Evolutionary conservation across 257 asterid species (phyloP).

Genomic region (Gentiana straminea): DNA sequence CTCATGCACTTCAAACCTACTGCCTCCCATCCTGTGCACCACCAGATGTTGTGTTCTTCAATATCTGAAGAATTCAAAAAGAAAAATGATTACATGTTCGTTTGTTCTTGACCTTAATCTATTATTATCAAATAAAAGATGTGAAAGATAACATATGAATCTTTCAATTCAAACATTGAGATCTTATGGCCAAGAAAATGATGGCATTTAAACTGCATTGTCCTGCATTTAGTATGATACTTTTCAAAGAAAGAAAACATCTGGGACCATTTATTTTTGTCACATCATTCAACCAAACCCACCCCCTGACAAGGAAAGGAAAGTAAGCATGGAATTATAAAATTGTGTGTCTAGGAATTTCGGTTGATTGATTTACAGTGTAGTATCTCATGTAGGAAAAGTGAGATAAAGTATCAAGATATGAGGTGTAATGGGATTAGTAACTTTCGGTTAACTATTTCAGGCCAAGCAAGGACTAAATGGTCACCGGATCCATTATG

Average conservation of each 20-base stretch:
- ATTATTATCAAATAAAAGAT: background rate
- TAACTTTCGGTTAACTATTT: too few species aligned
- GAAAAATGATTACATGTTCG: too few species aligned
- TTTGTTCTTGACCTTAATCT: background rate
- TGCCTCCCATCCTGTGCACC: slow-evolving; percentile 40
- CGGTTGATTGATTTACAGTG: too few species aligned
- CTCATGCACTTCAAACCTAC: slow-evolving; percentile 5
- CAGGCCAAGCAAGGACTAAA: too few species aligned
- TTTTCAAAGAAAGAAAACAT: background rate
- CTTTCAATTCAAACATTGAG: too few species aligned
- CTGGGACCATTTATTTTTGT: background rate
- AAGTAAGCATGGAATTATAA: too few species aligned
- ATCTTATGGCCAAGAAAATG: background rate
- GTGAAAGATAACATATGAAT: background rate
- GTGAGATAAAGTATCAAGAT: too few species aligned
- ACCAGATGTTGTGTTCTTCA: slow-evolving; percentile 44
- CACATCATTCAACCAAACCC: background rate
- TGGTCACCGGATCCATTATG: too few species aligned
- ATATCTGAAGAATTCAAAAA: slow-evolving; percentile 21
- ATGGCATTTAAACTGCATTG: background rate
- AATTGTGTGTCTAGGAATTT: too few species aligned
- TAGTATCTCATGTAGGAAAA: too few species aligned
- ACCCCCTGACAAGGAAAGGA: background rate
- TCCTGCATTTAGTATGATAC: background rate
- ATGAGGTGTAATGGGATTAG: too few species aligned